Evolutionary conservation across 2,329 filamentous ascomycete species (phyloP).

Genomic region (Neofusicoccum sp.): DNA sequence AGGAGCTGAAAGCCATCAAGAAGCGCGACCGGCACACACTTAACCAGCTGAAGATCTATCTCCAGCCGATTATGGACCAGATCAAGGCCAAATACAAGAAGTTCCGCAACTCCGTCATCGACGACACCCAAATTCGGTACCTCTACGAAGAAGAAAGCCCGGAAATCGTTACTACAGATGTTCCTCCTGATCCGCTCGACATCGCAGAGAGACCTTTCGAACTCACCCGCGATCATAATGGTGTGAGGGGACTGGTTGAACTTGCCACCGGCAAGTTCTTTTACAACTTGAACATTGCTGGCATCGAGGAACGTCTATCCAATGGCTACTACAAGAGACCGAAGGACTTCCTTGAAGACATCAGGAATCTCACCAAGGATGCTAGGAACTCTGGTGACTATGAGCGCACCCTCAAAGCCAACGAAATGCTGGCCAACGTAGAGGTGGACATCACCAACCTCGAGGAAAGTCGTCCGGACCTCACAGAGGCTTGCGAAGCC

Average conservation of each 20-base stretch:
- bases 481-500: conserved; percentile 75
- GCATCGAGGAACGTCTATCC: conserved; percentile 92
- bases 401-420: conserved; percentile 81
- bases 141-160: conserved; percentile 83
- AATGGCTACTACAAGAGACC: conserved; percentile 95
- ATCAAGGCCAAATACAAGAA: conserved; percentile 88
- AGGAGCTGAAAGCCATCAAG: conserved; percentile 77
- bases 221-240: conserved; percentile 77
- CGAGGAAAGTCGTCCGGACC: conserved; percentile 63
- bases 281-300: conserved; percentile 91
- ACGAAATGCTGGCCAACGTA: conserved; percentile 89
- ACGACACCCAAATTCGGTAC: conserved; percentile 74
- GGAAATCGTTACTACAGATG: conserved; percentile 61
- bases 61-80: conserved; percentile 97
- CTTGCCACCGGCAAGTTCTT: conserved; percentile 79
- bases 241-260: conserved; percentile 74
- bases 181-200: conserved; percentile 58
- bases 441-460: conserved; percentile 88
- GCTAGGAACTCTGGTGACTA: conserved; percentile 80
- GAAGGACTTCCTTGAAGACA: conserved; percentile 85
- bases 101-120: conserved; percentile 75
- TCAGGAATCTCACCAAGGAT: conserved; percentile 82
- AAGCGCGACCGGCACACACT: conserved; percentile 81
- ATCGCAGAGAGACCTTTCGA: conserved; percentile 69
- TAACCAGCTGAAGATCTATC: conserved; percentile 82